Evolutionary conservation across 306 rosid genomes (phyloP).

Genomic region (Biancaea sappan): DNA sequence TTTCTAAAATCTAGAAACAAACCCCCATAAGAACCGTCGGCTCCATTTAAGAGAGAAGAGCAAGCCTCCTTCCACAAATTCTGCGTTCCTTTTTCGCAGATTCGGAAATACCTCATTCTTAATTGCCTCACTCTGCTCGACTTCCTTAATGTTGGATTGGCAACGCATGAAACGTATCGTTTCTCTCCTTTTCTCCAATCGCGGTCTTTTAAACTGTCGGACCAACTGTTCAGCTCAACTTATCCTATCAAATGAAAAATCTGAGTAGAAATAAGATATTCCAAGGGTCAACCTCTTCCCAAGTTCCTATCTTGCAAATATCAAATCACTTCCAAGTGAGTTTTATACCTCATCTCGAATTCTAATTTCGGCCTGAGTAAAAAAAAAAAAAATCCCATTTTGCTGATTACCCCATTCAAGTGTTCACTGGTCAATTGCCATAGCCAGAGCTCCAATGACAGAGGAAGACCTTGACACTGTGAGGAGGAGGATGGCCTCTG

Average conservation of each 20-base stretch:
- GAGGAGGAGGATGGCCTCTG: slow-evolving; percentile 60
- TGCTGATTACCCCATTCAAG: background rate
- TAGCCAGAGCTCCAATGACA: slow-evolving; percentile 26
- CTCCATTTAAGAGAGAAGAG: background rate
- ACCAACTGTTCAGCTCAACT: no score
- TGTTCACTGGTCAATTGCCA: background rate
- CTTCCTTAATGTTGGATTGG: no score
- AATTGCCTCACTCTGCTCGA: no score
- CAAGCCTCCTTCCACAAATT: background rate
- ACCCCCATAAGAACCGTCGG: background rate
- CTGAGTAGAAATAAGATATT: background rate
- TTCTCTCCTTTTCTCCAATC: no score
- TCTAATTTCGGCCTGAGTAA: no score
- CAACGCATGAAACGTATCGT: no score
- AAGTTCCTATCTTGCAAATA: background rate
- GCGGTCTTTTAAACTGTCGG: no score
- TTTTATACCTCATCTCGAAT: no score
- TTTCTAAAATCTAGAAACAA: background rate
- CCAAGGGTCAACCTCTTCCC: background rate
- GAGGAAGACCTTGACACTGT: slow-evolving; percentile 45
- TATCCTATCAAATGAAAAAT: no score
- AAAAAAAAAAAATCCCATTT: no score
- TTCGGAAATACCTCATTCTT: background rate
- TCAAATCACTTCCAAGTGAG: background rate
- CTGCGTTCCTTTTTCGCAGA: background rate